phyloP scores from a whole-genome alignment of 257 asterid genomes.

The Solanum ahanhuiri region DNA sequence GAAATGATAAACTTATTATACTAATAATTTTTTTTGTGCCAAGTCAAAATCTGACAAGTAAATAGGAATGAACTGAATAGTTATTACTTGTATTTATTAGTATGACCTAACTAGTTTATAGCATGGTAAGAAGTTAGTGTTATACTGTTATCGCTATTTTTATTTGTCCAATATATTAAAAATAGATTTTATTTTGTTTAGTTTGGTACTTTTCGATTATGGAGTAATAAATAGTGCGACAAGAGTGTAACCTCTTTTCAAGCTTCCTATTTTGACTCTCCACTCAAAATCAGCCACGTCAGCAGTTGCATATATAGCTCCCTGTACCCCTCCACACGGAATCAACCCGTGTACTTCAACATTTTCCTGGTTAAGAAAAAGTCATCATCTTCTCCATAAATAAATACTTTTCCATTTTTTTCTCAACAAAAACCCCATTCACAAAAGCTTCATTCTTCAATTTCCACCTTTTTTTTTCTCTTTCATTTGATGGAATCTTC shows the following conservation, averaged over 20 bases:
- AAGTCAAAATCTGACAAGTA: too few relatives aligned
- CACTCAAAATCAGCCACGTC: neutral
- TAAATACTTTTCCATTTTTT: neutral
- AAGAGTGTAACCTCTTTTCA: neutral
- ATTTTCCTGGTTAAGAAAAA: neutral
- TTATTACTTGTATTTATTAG: too few relatives aligned
- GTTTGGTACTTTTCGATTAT: too few relatives aligned
- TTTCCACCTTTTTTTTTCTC: too few relatives aligned
- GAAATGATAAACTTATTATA: too few relatives aligned
- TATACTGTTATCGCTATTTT: too few relatives aligned
- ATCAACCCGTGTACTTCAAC: neutral
- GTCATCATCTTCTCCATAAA: neutral
- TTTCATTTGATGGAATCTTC: conserved; percentile 32
- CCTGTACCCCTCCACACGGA: neutral
- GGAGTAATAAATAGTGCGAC: neutral
- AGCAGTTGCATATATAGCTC: neutral
- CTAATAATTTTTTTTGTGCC: too few relatives aligned
- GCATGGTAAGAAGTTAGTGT: neutral
- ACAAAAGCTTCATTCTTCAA: neutral
- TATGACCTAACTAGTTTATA: too few relatives aligned
- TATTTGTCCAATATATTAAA: too few relatives aligned
- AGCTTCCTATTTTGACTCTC: neutral
- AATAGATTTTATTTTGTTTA: too few relatives aligned
- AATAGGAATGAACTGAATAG: too few relatives aligned
- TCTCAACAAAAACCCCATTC: neutral